Base-by-base conservation (phyloP, 257 asterid species). In the Anisodus tanguticus region DNA sequence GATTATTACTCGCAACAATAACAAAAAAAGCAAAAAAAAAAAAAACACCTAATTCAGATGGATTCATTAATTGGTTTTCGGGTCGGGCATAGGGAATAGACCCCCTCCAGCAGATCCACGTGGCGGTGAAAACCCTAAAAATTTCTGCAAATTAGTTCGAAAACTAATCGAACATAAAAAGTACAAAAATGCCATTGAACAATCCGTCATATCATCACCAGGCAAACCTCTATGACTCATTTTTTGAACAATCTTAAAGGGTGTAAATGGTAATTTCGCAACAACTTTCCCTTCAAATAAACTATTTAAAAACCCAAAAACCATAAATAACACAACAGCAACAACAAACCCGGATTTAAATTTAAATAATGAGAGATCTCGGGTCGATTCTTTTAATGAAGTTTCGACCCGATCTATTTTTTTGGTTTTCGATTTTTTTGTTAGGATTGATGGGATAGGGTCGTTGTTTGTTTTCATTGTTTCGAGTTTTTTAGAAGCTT, bases 31-130 rank as follows among this genome's bases (percentile, higher is more conserved):
- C 35, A 31, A 31, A 22, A 22, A 1, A 17, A 22, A 45, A 11
- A 41, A 6, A 2, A 39, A 9, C 6, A 76, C 82, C 82, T 67
- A 17, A 64, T 66, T 60, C 67, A 82, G 45, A 83, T 12, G 41
- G 82, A 77, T 77, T 19, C 54, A 84, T 92, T 89, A 92, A 81
- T 82, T 92, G 88, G 95, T 82, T 82, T 93, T 94, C 22, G 97
- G 89, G 86, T 94, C 98, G 2, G 98, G 98, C 92, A 95, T 88
- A 8, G 98, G 97, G 90, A 95, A 95, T 54, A 95, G 86, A 1
- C 97, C 97, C 17, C 93, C 93, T 55, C 94, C 98, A 17, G 98
- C 97, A 82, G 99, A 97, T 13, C 98, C 98, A 84, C 99, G 97
- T 0, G 99, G 99, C 22, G 99, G 98, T 0, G 99, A 89, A 78